A percentile compares a stretch with the other conserved stretches of the same genome.
These are phyloP conservation scores for Calycina herbarum DNA, from an alignment of 2,329 filamentous ascomycete genomes.

Conservation along the genomic window DNA sequence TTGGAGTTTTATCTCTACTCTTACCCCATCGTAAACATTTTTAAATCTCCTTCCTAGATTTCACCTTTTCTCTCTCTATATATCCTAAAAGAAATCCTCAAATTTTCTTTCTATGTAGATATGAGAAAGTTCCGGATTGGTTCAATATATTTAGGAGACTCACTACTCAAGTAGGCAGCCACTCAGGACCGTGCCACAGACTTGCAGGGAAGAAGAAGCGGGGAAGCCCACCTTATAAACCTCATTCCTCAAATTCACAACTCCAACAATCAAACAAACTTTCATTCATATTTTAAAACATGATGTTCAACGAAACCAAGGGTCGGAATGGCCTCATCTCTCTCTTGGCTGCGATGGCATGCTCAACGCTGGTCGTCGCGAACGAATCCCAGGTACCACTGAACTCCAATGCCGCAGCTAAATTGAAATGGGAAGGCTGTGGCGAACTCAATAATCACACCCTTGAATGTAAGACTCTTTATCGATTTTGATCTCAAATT, in stretches of 20 bases:
- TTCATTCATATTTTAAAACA: neutral
- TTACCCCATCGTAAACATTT: too few species aligned
- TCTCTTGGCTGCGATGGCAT: neutral
- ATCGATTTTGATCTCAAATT: neutral
- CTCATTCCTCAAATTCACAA: neutral
- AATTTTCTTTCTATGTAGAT: too few species aligned
- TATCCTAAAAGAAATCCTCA: too few species aligned
- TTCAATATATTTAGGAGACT: too few species aligned
- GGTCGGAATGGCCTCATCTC: neutral
- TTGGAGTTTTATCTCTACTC: too few species aligned
- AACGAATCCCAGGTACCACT: slow-evolving; percentile 9
- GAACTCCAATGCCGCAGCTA: neutral
- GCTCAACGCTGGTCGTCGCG: neutral
- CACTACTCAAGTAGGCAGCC: too few species aligned
- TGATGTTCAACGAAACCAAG: neutral
- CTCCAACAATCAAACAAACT: neutral
- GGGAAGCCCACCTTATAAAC: neutral
- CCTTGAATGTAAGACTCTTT: slow-evolving; percentile 18
- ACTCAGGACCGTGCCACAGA: neutral
- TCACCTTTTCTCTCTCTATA: too few species aligned
- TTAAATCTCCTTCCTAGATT: too few species aligned
- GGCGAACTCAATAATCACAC: slow-evolving; percentile 22
- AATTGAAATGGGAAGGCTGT: slow-evolving; percentile 21
- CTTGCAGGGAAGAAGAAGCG: neutral
- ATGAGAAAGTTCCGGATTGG: too few species aligned